Evolutionary conservation across 345 rosid genomes (phyloP).

Genomic region (Hypericum perforatum): DNA sequence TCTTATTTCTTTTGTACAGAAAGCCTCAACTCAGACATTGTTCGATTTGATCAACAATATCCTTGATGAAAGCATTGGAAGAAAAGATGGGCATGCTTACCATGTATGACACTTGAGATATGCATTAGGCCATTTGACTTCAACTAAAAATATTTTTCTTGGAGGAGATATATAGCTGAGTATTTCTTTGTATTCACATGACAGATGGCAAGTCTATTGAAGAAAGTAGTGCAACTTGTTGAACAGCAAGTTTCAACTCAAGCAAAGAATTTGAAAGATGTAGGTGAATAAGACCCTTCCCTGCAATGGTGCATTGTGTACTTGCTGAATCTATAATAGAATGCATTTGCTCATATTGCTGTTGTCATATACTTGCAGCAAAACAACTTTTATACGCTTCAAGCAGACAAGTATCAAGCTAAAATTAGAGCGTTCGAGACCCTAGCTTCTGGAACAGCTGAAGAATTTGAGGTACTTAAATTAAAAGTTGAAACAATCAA

Average conservation of each 20-base stretch:
- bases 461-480: constrained; percentile 63
- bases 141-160: not conserved
- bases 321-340: not conserved
- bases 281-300: constrained; percentile 21
- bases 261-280: constrained; percentile 64
- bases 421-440: constrained; percentile 68
- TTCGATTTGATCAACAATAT: constrained; percentile 49
- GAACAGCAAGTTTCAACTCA: constrained; percentile 64
- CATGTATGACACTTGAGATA: constrained; percentile 45
- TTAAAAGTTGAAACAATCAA: constrained; percentile 9
- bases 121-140: constrained; percentile 12
- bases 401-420: constrained; percentile 68
- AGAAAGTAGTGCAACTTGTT: constrained; percentile 50
- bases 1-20: constrained; percentile 33
- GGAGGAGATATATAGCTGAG: not conserved
- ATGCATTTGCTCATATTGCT: constrained; percentile 9
- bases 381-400: constrained; percentile 50
- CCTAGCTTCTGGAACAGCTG: constrained; percentile 55
- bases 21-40: constrained; percentile 57
- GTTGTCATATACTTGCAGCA: constrained; percentile 43
- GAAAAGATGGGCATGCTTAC: constrained; percentile 53
- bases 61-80: constrained; percentile 61
- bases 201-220: constrained; percentile 50
- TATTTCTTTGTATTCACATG: constrained; percentile 13
- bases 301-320: constrained; percentile 6